Evolutionary conservation across 2,329 filamentous ascomycete genomes (phyloP).

Genomic region (Lecanosticta acicola): DNA sequence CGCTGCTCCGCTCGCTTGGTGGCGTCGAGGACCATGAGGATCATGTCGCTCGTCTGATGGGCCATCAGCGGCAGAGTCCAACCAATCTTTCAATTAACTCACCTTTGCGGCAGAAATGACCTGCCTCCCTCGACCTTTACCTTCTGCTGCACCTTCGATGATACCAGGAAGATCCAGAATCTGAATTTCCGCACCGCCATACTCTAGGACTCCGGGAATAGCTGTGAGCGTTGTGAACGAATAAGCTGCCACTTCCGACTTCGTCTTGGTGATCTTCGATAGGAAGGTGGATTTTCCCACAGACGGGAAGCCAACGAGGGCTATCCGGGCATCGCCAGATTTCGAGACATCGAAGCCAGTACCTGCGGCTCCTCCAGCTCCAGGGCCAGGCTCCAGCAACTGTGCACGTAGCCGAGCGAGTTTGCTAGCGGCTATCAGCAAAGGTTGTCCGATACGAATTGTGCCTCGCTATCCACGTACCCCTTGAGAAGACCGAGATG

Average conservation of each 20-base stretch:
- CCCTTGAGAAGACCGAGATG: constrained; percentile 96
- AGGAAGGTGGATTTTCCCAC: constrained; percentile 98
- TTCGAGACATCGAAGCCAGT: constrained; percentile 87
- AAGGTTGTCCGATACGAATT: no score
- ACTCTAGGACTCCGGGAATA: constrained; percentile 94
- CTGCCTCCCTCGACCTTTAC: constrained; percentile 90
- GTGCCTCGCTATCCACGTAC: no score
- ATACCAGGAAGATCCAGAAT: constrained; percentile 96
- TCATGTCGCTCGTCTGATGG: constrained; percentile 78
- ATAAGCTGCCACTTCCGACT: constrained; percentile 91
- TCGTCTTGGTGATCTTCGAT: constrained; percentile 98
- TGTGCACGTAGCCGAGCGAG: constrained; percentile 91
- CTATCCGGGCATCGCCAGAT: constrained; percentile 91
- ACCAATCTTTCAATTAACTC: no score
- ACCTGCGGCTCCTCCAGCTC: constrained; percentile 69
- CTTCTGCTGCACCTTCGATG: constrained; percentile 92
- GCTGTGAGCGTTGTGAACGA: constrained; percentile 96
- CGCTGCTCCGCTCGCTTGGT: constrained; percentile 95
- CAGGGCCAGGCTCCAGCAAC: constrained; percentile 80
- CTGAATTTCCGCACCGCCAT: constrained; percentile 96
- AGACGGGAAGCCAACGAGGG: constrained; percentile 95
- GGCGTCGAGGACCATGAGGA: constrained; percentile 94
- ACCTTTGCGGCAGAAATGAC: constrained; percentile 94
- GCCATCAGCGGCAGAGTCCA: no score
- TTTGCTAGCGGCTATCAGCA: constrained; percentile 56